Conservation (phyloP, 1,284 basidiomycete species). For the Tilletia setariae region DNA sequence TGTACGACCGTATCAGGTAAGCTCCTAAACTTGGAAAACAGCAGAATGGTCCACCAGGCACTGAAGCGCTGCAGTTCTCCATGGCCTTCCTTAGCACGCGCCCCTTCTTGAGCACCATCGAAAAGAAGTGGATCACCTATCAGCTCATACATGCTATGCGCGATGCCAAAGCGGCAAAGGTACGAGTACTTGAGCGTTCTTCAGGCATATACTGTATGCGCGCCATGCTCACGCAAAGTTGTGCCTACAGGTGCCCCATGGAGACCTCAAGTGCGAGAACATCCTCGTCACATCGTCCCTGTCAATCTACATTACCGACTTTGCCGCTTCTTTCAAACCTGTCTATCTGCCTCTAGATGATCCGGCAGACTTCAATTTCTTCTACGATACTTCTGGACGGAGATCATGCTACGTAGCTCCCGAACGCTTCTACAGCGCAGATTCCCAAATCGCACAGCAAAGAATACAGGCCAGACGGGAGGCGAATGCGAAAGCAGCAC, state of each 20-base stretch:
- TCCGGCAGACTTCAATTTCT: slow-evolving; percentile 95
- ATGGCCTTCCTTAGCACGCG: slow-evolving; percentile 68
- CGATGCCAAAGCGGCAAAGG: slow-evolving; percentile 71
- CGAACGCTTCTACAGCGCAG: slow-evolving; percentile 84
- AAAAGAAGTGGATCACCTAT: slow-evolving; percentile 98
- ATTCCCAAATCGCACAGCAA: slow-evolving; percentile 63
- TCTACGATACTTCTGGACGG: slow-evolving; percentile 89
- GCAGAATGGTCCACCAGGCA: too few species aligned
- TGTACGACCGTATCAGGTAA: slow-evolving; percentile 96
- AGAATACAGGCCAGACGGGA: slow-evolving; percentile 59
- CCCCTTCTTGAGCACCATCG: slow-evolving; percentile 82
- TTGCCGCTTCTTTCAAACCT: slow-evolving; percentile 89
- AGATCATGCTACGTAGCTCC: slow-evolving; percentile 95
- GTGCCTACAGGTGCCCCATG: slow-evolving; percentile 72
- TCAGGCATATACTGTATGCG: neutral
- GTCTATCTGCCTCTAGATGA: slow-evolving; percentile 93
- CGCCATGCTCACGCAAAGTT: too few species aligned
- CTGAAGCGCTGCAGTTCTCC: neutral
- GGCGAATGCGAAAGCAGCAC: slow-evolving; percentile 35
- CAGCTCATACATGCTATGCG: slow-evolving; percentile 82
- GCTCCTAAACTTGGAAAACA: slow-evolving; percentile 37
- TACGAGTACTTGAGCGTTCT: slow-evolving; percentile 28
- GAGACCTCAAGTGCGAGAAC: slow-evolving; percentile 97
- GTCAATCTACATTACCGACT: slow-evolving; percentile 91
- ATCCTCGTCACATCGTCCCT: slow-evolving; percentile 95